Conservation (phyloP, 2,329 filamentous ascomycete genomes). For the Exserohilum rostratum region DNA sequence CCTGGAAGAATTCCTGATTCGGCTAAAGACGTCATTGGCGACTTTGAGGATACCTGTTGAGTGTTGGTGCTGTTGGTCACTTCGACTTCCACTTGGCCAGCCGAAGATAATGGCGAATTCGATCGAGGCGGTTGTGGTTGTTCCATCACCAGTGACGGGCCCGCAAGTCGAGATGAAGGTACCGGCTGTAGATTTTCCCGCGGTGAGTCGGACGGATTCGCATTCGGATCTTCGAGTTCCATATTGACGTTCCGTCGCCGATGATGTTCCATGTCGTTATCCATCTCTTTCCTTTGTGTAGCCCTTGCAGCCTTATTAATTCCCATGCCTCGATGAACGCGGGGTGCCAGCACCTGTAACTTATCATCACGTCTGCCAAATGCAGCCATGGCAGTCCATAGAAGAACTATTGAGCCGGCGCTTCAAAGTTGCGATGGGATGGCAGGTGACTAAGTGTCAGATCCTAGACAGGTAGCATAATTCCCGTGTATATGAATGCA, state of each 20-base stretch:
- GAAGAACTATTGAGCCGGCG: not conserved
- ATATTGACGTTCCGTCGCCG: not conserved
- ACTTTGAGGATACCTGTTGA: not conserved
- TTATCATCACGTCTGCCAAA: conserved; percentile 4
- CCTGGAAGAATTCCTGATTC: conserved; percentile 7
- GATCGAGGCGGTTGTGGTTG: not conserved
- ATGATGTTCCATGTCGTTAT: not conserved
- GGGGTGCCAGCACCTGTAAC: conserved; percentile 10
- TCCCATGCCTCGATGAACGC: not conserved
- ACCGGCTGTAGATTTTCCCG: not conserved
- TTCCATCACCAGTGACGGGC: not conserved
- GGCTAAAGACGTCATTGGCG: not conserved
- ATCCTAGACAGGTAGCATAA: not conserved
- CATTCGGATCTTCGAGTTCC: not conserved
- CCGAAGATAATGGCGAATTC: not conserved
- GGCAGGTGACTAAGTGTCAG: not conserved
- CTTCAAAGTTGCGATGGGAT: conserved; percentile 1
- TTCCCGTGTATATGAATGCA: conserved; percentile 6
- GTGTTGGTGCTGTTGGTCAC: not conserved
- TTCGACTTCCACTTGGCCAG: not conserved
- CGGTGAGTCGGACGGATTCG: not conserved
- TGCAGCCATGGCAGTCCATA: conserved; percentile 9
- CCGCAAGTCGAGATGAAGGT: not conserved
- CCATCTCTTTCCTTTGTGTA: not conserved
- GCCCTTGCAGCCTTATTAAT: not conserved